phyloP scores from a whole-genome alignment of 441 rosid species.

The Erodium trifolium region DNA sequence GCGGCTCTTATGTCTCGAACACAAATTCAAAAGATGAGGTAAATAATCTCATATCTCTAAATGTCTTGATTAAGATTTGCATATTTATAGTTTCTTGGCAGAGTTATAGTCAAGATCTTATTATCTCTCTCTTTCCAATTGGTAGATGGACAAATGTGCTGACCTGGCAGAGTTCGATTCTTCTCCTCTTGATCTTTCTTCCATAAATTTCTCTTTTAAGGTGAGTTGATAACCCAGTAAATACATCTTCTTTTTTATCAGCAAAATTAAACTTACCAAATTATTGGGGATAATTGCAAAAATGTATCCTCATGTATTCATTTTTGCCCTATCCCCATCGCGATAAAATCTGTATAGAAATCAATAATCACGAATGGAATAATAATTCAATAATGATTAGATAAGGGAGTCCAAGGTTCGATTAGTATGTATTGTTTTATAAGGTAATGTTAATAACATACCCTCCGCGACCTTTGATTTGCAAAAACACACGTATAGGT shows the following conservation, averaged over 20 bases:
- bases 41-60: not conserved
- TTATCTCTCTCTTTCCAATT: conserved; percentile 9
- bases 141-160: conserved; percentile 58
- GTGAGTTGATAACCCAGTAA: conserved; percentile 25
- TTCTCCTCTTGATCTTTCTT: conserved; percentile 46
- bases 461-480: no score
- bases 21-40: conserved; percentile 57
- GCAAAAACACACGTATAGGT: no score
- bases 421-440: no score
- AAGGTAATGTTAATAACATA: no score
- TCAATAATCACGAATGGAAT: not conserved
- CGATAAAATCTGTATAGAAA: not conserved
- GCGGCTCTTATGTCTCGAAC: conserved; percentile 25
- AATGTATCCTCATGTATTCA: no score
- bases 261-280: no score
- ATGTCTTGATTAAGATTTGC: not conserved
- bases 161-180: conserved; percentile 49
- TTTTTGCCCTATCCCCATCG: not conserved
- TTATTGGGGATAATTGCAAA: no score
- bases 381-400: no score
- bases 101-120: not conserved
- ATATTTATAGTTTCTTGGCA: not conserved
- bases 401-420: not conserved
- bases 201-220: conserved; percentile 75
- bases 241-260: not conserved